Evolutionary conservation across 345 rosid species (phyloP).

Genomic region (Gossypium mustelinum): DNA sequence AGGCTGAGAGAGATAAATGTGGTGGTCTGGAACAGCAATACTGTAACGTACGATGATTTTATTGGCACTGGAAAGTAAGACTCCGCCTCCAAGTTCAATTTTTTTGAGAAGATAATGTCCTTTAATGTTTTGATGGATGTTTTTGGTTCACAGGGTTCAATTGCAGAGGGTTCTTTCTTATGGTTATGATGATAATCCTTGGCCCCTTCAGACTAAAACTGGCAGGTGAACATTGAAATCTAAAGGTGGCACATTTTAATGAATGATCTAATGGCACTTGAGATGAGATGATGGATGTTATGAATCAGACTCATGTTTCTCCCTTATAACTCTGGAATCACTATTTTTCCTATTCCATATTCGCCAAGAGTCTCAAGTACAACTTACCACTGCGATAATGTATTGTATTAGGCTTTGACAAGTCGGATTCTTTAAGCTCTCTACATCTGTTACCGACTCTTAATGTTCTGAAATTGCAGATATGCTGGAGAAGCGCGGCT

Average conservation of each 20-base stretch:
- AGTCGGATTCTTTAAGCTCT: too few relatives aligned
- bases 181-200: constrained; percentile 69
- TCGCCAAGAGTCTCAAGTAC: not conserved
- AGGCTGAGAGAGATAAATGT: constrained; percentile 66
- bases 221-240: constrained; percentile 48
- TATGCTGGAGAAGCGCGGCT: constrained; percentile 76
- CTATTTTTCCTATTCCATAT: not conserved
- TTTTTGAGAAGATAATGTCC: not conserved
- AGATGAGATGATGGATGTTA: too few relatives aligned
- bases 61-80: constrained; percentile 88
- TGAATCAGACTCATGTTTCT: not conserved
- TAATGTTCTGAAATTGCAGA: constrained; percentile 33
- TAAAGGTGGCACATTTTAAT: not conserved
- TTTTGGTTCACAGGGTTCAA: constrained; percentile 53
- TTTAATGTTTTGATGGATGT: constrained; percentile 17
- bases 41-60: constrained; percentile 58
- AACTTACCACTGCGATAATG: too few relatives aligned
- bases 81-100: not conserved
- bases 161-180: constrained; percentile 67
- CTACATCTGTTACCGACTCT: not conserved
- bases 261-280: not conserved
- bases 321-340: not conserved
- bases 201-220: constrained; percentile 74
- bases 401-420: too few relatives aligned
- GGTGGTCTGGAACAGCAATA: constrained; percentile 79